Evolutionary conservation across 2,329 filamentous ascomycete genomes (phyloP), one percentile per base, ranked within the genome.

Genomic region (Aspergillus udagawae): DNA sequence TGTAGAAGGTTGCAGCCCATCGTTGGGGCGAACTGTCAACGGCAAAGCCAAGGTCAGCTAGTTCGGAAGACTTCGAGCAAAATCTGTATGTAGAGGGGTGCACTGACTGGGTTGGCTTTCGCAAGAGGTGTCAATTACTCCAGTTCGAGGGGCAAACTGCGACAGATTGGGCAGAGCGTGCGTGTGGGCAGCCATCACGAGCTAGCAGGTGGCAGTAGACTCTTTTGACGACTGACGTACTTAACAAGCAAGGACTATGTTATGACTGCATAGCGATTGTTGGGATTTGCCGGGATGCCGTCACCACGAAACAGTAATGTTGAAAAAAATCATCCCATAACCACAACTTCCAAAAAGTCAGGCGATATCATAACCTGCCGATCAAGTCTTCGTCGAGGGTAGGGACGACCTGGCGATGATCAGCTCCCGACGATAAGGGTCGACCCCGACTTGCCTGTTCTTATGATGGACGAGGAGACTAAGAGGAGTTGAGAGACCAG

Each of bases 101-200:
- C 38, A 64, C 63, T 57, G 45, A 67, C 65, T 55, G 53, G 60
- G 63, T 12, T 56, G 57, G 52, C 55, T 57, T 45, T 59, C 51
- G 48, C 60, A 49, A 27, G 57, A 45, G 23, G 21, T 20, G 45
- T 52, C 58, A 53, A 52, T 56, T 49, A 35, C 57, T 38, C 50
- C 58, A 44, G 48, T 32, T 20, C 27, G 51, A 10, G 47, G 51
- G 21, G 56, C 54, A n/a, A 60, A 57, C 51, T 56, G 59, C 55
- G 61, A 54, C 52, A 60, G 52, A 49, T 60, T 58, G 51, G 58
- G 49, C 52, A 60, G 60, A 52, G 58, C 57, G 52, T 50, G 59
- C 32, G 54, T 58, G 57, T 59, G 54, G 50, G 57, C 59, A 38
- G 64, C 60, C 64, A 67, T 67, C 41, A 50, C 59, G 57, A 51